Base-by-base conservation (phyloP, 257 asterid species). In the Nyctanthes arbortristis region DNA sequence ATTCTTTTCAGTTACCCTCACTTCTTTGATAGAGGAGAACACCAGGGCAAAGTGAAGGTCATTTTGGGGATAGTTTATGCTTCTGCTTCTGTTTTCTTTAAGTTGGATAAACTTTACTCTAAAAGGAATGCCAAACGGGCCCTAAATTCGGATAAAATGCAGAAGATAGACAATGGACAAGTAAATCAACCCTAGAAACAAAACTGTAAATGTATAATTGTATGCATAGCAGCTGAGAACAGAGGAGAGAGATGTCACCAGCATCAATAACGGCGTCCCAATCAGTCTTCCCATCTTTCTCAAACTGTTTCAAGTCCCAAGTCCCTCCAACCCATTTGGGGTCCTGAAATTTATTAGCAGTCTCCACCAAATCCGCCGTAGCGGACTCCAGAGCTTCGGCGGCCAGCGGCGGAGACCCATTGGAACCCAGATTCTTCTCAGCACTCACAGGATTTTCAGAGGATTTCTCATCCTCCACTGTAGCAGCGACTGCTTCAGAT, bases 211-310 rank as follows among this genome's bases (percentile, higher is more conserved):
- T 49, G 30, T 8, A 20, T 22, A 7, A 34, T 16, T 33, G 71
- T 55, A 30, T 34, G n/a, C 11, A 18, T 33, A 61, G n/a, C 36
- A 28, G 20, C 18, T 16, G 11, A 0, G 31, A 25, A 32, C 7
- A 30, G 20, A 65, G 65, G 57, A 56, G 31, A 55, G 29, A 68
- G 45, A 56, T 24, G 62, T 68, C 22, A 91, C 96, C 99, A 67
- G 99, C 97, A 81, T 89, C 97, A 81, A 94, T 91, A 61, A 91
- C 90, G 68, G 91, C 91, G 83, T 91, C 96, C 99, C 99, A 94
- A 61, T 88, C 66, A 47, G 91, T 85, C 68, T 71, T 75, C 7
- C 99, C 95, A 47, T 82, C 84, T 68, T 81, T 88, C 69, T 66
- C 79, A 47, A 94, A 94, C 84, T 84, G 80, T 71, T 75, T 78